These are phyloP conservation scores for Coemansia sp. DNA, from an alignment of 192 early-diverging fungal species.

Conservation along the genomic window DNA sequence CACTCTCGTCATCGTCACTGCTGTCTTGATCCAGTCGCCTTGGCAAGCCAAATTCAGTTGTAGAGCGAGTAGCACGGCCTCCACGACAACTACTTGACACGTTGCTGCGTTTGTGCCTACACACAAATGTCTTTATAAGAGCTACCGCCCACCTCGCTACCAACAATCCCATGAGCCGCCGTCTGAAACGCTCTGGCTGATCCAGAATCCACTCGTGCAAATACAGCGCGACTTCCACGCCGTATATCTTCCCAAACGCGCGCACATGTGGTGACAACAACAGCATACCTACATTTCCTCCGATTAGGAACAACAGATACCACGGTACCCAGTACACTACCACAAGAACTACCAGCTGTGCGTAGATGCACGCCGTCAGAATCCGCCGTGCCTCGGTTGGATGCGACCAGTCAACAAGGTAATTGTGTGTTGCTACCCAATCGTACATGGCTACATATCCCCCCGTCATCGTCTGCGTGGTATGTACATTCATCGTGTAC, in stretches of 20 bases:
- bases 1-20: conserved; percentile 11
- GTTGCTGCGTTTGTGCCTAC: not conserved
- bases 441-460: conserved; percentile 42
- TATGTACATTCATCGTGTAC: conserved; percentile 51
- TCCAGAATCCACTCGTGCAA: conserved; percentile 28
- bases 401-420: conserved; percentile 50
- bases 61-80: not conserved
- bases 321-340: conserved; percentile 47
- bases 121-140: not conserved
- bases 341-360: conserved; percentile 31
- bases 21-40: conserved; percentile 10
- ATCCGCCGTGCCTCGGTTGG: conserved; percentile 30
- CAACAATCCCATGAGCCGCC: conserved; percentile 6
- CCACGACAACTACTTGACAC: not conserved
- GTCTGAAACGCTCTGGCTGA: conserved; percentile 5
- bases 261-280: conserved; percentile 50
- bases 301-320: conserved; percentile 40
- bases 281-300: conserved; percentile 39
- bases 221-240: conserved; percentile 32
- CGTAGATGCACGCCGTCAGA: conserved; percentile 24
- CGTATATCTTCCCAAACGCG: conserved; percentile 46
- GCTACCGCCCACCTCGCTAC: conserved; percentile 12
- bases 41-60: conserved; percentile 14
- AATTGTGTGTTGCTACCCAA: conserved; percentile 41
- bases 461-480: conserved; percentile 53